Conservation (phyloP, 73 alveolate species). For the Paraurostyla sp. region DNA sequence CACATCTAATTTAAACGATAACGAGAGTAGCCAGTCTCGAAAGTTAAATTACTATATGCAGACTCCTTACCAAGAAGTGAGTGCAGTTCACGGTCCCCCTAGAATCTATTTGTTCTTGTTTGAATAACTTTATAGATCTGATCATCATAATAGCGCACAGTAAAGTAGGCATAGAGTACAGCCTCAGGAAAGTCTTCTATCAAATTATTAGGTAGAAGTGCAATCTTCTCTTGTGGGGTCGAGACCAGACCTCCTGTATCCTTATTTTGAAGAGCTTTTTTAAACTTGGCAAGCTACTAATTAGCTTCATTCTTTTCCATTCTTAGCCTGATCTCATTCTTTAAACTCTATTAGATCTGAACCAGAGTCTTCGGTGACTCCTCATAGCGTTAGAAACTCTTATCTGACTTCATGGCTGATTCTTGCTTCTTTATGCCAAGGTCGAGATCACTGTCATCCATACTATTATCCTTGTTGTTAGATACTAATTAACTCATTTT, state of each 20-base stretch:
- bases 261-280: conserved; percentile 19
- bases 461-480: neutral
- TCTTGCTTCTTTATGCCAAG: neutral
- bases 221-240: conserved; percentile 17
- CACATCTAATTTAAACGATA: conserved; percentile 47
- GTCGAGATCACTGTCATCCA: no score
- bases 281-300: conserved; percentile 33
- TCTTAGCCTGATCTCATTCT: conserved; percentile 26
- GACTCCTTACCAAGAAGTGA: conserved; percentile 22
- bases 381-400: neutral
- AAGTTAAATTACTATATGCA: neutral
- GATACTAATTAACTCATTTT: neutral
- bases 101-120: conserved; percentile 9
- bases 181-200: conserved; percentile 49
- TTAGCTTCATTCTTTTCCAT: conserved; percentile 53
- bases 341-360: neutral
- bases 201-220: neutral
- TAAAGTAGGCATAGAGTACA: conserved; percentile 46
- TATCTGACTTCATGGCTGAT: neutral
- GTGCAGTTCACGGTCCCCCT: neutral
- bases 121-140: conserved; percentile 28
- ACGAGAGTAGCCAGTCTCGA: conserved; percentile 28
- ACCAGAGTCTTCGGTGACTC: conserved; percentile 11
- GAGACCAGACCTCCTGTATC: neutral
- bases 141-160: conserved; percentile 52